Evolutionary conservation across 495 filamentous ascomycete genomes (phyloP).

Genomic region (Lasiosphaeria hispida): DNA sequence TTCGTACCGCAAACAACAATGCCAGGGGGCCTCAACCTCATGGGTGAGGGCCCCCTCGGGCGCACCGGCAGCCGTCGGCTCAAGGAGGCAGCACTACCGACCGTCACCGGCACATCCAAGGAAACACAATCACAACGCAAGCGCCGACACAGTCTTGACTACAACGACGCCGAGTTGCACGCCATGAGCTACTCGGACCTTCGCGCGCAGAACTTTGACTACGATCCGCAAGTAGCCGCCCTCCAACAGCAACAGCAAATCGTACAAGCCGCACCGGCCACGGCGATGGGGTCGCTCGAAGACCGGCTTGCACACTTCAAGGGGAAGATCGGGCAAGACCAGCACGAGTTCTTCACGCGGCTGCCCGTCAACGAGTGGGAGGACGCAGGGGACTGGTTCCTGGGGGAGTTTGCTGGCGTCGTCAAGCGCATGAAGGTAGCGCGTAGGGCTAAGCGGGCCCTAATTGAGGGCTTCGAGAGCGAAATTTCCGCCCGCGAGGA

Average conservation of each 20-base stretch:
- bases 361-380: constrained; percentile 77
- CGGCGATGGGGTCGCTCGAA: constrained; percentile 26
- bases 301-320: constrained; percentile 46
- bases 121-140: constrained; percentile 26
- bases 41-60: constrained; percentile 17
- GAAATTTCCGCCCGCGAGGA: constrained; percentile 56
- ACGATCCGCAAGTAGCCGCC: constrained; percentile 44
- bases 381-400: constrained; percentile 74
- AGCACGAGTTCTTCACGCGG: constrained; percentile 60
- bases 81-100: constrained; percentile 14
- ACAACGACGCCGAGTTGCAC: constrained; percentile 50
- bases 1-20: background rate
- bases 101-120: background rate
- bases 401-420: constrained; percentile 64
- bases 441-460: constrained; percentile 61
- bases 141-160: constrained; percentile 47
- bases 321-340: constrained; percentile 41
- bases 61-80: constrained; percentile 37
- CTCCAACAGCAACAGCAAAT: constrained; percentile 19
- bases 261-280: constrained; percentile 9
- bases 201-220: constrained; percentile 53
- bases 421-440: constrained; percentile 62
- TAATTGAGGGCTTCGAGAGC: constrained; percentile 65
- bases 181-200: constrained; percentile 55
- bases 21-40: constrained; percentile 8